A percentile compares a stretch with the other conserved stretches of the same genome.
These are phyloP conservation scores for Russula virescens DNA, from an alignment of 768 basidiomycete species.

Conservation along the genomic window DNA sequence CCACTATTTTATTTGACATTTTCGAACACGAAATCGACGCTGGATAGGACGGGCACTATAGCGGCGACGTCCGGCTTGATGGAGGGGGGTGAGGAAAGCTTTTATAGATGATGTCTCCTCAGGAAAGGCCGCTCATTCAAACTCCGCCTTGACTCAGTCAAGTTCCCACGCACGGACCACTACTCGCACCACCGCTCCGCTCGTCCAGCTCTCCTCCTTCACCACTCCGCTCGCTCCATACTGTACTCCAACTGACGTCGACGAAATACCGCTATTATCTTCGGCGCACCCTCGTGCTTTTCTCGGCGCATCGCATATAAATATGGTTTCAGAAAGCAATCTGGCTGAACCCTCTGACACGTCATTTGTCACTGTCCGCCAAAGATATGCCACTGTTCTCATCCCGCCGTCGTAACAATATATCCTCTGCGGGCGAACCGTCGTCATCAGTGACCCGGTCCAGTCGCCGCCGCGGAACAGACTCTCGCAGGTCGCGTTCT, in stretches of 20 bases:
- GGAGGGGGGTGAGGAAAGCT: slow-evolving; percentile 33
- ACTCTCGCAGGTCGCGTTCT: background rate
- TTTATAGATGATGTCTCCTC: slow-evolving; percentile 38
- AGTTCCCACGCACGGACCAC: slow-evolving; percentile 47
- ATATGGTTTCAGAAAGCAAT: background rate
- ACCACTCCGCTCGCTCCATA: background rate
- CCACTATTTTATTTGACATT: slow-evolving; percentile 99
- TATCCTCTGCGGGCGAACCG: background rate
- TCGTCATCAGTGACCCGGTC: background rate
- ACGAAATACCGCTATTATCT: background rate
- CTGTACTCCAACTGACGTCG: background rate
- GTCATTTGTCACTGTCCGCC: background rate
- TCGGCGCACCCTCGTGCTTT: background rate
- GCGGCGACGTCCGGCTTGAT: slow-evolving; percentile 32
- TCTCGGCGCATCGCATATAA: background rate
- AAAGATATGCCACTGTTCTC: background rate
- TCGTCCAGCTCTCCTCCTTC: background rate
- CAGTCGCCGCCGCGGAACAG: background rate
- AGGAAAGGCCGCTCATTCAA: slow-evolving; percentile 38
- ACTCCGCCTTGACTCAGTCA: slow-evolving; percentile 35
- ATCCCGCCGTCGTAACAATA: background rate
- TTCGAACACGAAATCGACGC: slow-evolving; percentile 31
- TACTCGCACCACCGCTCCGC: background rate
- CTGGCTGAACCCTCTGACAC: background rate
- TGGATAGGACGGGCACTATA: slow-evolving; percentile 28